Evolutionary conservation across 345 rosid species (phyloP).

Genomic region (Diplotaxis tenuifolia): DNA sequence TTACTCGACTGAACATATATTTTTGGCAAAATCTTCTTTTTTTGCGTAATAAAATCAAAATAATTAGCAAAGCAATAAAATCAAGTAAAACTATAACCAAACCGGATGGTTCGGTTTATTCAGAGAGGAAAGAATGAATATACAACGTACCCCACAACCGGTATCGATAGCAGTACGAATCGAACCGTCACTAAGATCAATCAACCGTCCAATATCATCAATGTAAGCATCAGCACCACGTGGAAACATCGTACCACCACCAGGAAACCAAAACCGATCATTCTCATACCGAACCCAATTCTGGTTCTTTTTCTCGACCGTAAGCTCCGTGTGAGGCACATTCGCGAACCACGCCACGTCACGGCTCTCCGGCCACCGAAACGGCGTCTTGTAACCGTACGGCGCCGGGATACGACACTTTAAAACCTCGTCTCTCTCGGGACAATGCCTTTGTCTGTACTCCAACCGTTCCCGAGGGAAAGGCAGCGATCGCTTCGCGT

Average conservation of each 20-base stretch:
- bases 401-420: slow-evolving; percentile 81
- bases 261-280: slow-evolving; percentile 76
- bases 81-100: neutral
- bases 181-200: slow-evolving; percentile 73
- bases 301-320: slow-evolving; percentile 84
- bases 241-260: slow-evolving; percentile 74
- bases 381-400: slow-evolving; percentile 66
- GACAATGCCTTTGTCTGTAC: slow-evolving; percentile 75
- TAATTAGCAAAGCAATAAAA: neutral
- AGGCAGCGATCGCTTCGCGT: slow-evolving; percentile 52
- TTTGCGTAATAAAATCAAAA: neutral
- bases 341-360: slow-evolving; percentile 83
- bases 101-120: slow-evolving; percentile 7
- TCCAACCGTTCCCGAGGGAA: slow-evolving; percentile 53
- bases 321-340: slow-evolving; percentile 84
- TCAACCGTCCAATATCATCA: slow-evolving; percentile 71
- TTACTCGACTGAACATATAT: slow-evolving; percentile 9
- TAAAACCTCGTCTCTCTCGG: slow-evolving; percentile 43
- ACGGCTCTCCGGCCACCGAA: slow-evolving; percentile 20
- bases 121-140: neutral
- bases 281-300: slow-evolving; percentile 78
- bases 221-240: slow-evolving; percentile 52
- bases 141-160: slow-evolving; percentile 87
- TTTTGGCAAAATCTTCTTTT: neutral
- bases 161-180: slow-evolving; percentile 92